Base-by-base conservation (phyloP, 805 yeast genomes). In the Pichia cabralensis region DNA sequence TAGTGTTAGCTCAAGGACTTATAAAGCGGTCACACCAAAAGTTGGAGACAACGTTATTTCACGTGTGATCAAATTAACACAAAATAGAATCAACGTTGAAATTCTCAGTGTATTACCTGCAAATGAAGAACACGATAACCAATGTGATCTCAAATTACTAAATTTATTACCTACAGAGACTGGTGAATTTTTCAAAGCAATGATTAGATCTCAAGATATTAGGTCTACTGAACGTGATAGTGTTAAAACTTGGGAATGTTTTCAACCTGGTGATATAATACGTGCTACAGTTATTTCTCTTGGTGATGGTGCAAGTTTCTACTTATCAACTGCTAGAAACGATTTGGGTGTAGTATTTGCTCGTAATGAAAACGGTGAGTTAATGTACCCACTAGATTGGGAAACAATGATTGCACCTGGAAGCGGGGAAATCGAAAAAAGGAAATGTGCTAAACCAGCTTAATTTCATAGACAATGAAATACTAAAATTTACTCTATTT, bases 311-410 rank as follows among this genome's bases (percentile, higher is more conserved):
- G 68, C 80, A 14, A 83, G 84, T 53, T 92, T 88, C 53, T 92
- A 88, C 55, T 62, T 92, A 42, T 71, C 85, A 6, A 92, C 98
- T 0, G 94, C 96, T 3, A 66, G 79, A 42, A 85, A 89, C 55
- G 95, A 89, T 49, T 62, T 89, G 26, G 99, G 99, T 3, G 98
- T 92, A 4, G 78, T 92, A 1, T 82, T 88, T 55, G 96, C 97
- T 5, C 74, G 69, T 41, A 70, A 79, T 28, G 72, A 69, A 42
- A 75, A 76, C 4, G 63, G 69, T 9, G 76, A 73, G 24, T 58
- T 76, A 36, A 74, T 92, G 84, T 80, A 77, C 47, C 94, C 98
- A 2, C 59, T 85, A 28, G 97, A 92, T 58, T 92, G 97, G 96
- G 88, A 85, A 58, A 81, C 85, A 10, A 92, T 94, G 97, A 68